Conservation (phyloP, 2,329 filamentous ascomycete species). For the Diaporthe citriasiana region DNA sequence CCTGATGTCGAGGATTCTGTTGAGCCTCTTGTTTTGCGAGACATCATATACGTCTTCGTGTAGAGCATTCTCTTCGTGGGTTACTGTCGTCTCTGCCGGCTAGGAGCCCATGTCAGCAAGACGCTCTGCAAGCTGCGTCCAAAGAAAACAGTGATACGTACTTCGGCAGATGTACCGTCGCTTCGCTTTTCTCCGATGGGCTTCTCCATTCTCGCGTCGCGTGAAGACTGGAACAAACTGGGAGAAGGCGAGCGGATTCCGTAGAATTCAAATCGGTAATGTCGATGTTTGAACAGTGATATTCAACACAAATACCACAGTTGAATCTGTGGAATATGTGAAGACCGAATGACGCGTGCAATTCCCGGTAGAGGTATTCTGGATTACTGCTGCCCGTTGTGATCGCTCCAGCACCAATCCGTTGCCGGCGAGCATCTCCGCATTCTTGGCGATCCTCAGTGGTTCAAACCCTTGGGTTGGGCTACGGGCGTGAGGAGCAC, state of each 20-base stretch:
- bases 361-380: background rate
- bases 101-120: background rate
- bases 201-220: background rate
- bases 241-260: background rate
- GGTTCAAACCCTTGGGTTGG: background rate
- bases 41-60: slow-evolving; percentile 3
- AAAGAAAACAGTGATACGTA: background rate
- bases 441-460: slow-evolving; percentile 13
- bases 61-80: background rate
- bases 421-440: slow-evolving; percentile 23
- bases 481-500: slow-evolving; percentile 13
- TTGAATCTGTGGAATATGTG: too few relatives aligned
- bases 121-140: background rate
- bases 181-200: background rate
- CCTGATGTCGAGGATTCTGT: slow-evolving; percentile 46
- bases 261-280: too few relatives aligned
- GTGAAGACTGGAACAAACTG: background rate
- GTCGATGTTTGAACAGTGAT: background rate
- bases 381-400: background rate
- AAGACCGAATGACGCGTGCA: background rate
- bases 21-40: slow-evolving; percentile 39
- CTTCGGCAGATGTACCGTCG: slow-evolving; percentile 7
- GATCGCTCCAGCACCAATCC: background rate
- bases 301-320: background rate
- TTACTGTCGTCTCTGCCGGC: background rate